Base-by-base conservation (phyloP, 495 filamentous ascomycete species). In the Podospora pseudoanserina region DNA sequence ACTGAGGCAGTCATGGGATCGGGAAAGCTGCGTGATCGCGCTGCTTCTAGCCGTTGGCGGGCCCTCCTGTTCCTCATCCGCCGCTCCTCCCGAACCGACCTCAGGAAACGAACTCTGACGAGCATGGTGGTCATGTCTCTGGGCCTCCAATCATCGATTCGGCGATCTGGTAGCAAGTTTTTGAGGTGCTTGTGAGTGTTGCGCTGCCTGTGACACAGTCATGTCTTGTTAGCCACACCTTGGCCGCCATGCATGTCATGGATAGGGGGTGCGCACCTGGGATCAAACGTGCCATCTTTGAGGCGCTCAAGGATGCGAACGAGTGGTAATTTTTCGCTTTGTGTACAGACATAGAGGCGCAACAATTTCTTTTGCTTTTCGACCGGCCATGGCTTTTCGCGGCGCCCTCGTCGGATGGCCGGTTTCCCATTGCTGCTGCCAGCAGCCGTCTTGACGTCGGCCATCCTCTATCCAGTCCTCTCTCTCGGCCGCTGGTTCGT, bases 141-240 rank as follows among this genome's bases (percentile, higher is more conserved):
- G 18, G 75, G 75, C 67, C 75, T 65, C 75, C 75, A 77, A 59
- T 77, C 75, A 67, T 77, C 75, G 59, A 77, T 77, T 56, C 75
- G 68, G 55, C 75, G 74, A 54, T 77, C 75, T n/a, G 75, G 75
- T 18, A 77, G 71, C 4, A 77, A 63, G 64, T 70, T 75, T 60
- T 70, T 73, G 5, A 77, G 67, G 60, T 76, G 75, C 65, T 77
- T 77, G 74, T 77, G 75, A 3, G 75, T 73, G 70, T 77, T 77
- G 62, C 75, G 75, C 54, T 77, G 75, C 64, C 75, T 77, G 57
- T 11, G 26, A 49, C 6, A 20, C 9, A 20, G 58, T 71, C 64
- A 65, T 28, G 34, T 19, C 30, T 13, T 9, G 55, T 56, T 49
- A 54, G 65, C 32, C 39, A 65, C 20, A 20, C 54, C 34, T 15